These are phyloP conservation scores for Zanthoxylum bungeanum DNA, from an alignment of 345 rosid species.

Conservation along the genomic window DNA sequence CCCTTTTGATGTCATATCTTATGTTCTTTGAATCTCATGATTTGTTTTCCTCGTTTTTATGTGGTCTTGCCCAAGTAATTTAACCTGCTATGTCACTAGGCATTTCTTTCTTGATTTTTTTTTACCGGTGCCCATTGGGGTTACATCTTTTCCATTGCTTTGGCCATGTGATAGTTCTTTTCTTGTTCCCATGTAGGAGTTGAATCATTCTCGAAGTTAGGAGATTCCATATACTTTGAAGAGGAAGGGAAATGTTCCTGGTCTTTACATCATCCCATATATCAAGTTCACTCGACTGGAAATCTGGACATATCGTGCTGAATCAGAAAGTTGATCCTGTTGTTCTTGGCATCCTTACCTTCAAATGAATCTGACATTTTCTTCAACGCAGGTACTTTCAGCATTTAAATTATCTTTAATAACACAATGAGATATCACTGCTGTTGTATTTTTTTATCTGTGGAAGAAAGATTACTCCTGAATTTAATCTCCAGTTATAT, in stretches of 20 bases:
- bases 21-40: neutral
- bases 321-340: constrained; percentile 66
- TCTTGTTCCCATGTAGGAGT: constrained; percentile 38
- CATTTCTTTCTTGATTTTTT: neutral
- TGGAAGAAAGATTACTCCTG: neutral
- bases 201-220: constrained; percentile 90
- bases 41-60: neutral
- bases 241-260: constrained; percentile 56
- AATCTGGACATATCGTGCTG: constrained; percentile 44
- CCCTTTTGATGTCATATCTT: neutral
- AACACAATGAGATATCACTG: neutral
- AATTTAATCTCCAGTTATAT: neutral
- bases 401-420: neutral
- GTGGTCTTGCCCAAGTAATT: neutral
- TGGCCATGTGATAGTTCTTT: neutral
- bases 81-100: neutral
- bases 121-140: neutral
- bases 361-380: constrained; percentile 45
- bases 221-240: constrained; percentile 92
- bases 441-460: neutral
- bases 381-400: constrained; percentile 39
- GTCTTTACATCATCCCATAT: constrained; percentile 76
- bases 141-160: neutral
- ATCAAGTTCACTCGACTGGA: constrained; percentile 78
- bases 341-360: constrained; percentile 67